Percentiles rank a stretch among this genome's conserved stretches.
Evolutionary conservation across 2,329 filamentous ascomycete species (phyloP).

Genomic region (Amauroascus niger): DNA sequence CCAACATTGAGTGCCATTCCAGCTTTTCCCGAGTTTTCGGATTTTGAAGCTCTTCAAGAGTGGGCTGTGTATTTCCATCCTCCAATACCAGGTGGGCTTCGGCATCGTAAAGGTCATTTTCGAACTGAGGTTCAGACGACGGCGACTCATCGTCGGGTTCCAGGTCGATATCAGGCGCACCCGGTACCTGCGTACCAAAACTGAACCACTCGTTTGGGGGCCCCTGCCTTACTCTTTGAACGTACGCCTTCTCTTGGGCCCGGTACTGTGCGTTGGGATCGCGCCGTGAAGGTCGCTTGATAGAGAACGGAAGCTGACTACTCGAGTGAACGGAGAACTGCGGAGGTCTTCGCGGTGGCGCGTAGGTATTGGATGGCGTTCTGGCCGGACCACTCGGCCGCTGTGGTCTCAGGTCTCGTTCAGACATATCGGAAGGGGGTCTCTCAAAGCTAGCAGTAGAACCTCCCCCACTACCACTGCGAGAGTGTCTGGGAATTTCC

Average conservation of each 20-base stretch:
- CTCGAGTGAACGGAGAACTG: slow-evolving; percentile 40
- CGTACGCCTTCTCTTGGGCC: slow-evolving; percentile 87
- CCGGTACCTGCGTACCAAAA: slow-evolving; percentile 51
- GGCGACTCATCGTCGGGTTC: slow-evolving; percentile 88
- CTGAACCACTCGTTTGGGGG: slow-evolving; percentile 60
- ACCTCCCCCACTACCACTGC: slow-evolving; percentile 36
- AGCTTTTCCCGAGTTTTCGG: slow-evolving; percentile 79
- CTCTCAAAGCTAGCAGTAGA: slow-evolving; percentile 30
- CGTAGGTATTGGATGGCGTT: slow-evolving; percentile 72
- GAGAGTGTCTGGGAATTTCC: slow-evolving; percentile 27
- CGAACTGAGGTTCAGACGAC: slow-evolving; percentile 70
- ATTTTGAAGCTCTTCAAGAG: slow-evolving; percentile 79
- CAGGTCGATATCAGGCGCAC: slow-evolving; percentile 55
- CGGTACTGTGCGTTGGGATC: slow-evolving; percentile 66
- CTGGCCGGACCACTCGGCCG: slow-evolving; percentile 59
- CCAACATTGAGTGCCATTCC: slow-evolving; percentile 97
- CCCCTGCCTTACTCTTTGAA: slow-evolving; percentile 81
- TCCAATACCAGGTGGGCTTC: slow-evolving; percentile 89
- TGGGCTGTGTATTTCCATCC: slow-evolving; percentile 79
- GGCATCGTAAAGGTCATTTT: slow-evolving; percentile 76
- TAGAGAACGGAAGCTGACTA: slow-evolving; percentile 49
- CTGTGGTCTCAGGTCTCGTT: slow-evolving; percentile 44
- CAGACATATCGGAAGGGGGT: slow-evolving; percentile 24
- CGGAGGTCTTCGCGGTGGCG: slow-evolving; percentile 49
- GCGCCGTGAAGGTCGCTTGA: slow-evolving; percentile 44